These are phyloP conservation scores for Podila verticillata DNA, from an alignment of 192 early-diverging fungal species.

Conservation along the genomic window DNA sequence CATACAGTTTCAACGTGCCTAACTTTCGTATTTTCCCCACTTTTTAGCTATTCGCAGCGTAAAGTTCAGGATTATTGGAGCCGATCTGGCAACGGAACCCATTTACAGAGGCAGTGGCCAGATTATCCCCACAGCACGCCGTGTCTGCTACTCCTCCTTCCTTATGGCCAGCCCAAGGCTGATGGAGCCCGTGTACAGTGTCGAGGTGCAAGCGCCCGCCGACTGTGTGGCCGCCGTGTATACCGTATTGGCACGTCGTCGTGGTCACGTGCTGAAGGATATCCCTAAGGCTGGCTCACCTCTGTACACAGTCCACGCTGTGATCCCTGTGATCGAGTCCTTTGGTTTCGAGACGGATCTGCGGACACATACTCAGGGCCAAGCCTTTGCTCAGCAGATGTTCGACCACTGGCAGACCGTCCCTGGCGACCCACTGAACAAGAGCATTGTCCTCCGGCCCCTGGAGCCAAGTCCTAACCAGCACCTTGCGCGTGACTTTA, in stretches of 20 bases:
- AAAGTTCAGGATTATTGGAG: constrained; percentile 93
- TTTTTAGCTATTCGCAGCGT: constrained; percentile 88
- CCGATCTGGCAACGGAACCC: constrained; percentile 83
- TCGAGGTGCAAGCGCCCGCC: constrained; percentile 97
- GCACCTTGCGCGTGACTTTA: constrained; percentile 96
- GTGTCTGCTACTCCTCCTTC: constrained; percentile 97
- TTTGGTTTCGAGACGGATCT: constrained; percentile 97
- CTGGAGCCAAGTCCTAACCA: constrained; percentile 89
- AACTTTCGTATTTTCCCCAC: not conserved
- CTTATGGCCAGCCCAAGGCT: constrained; percentile 94
- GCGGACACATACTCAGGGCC: constrained; percentile 94
- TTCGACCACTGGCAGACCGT: constrained; percentile 99
- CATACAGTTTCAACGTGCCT: not conserved
- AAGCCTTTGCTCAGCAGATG: constrained; percentile 97
- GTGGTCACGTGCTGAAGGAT: constrained; percentile 96
- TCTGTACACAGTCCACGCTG: constrained; percentile 91
- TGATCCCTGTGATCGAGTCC: constrained; percentile 96
- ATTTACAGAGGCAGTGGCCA: constrained; percentile 96
- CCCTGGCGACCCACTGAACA: constrained; percentile 96
- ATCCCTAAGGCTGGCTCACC: constrained; percentile 95
- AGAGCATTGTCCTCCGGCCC: constrained; percentile 84
- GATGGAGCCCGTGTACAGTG: constrained; percentile 97
- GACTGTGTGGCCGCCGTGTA: constrained; percentile 96
- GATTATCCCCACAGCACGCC: constrained; percentile 94
- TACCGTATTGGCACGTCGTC: constrained; percentile 89